Evolutionary conservation across 2,329 filamentous ascomycete species (phyloP), one percentile per base, ranked within the genome.

Genomic region (Esteya vermicola): DNA sequence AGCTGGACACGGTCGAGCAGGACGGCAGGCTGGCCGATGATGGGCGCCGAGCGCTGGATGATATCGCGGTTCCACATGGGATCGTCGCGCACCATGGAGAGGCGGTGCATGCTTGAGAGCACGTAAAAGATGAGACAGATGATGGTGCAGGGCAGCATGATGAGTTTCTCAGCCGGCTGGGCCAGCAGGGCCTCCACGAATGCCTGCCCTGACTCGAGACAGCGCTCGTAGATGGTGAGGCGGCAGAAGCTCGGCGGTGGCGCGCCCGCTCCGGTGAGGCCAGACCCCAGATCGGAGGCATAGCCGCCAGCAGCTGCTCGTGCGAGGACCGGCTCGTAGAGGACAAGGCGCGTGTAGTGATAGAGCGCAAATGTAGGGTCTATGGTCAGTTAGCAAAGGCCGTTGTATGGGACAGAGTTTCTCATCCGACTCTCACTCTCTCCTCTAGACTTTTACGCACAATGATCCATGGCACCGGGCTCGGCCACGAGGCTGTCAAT

Each of bases 1-100:
- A n/a, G n/a, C n/a, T n/a, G n/a, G n/a, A n/a, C n/a, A n/a, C n/a
- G n/a, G n/a, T n/a, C n/a, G n/a, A n/a, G n/a, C n/a, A n/a, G n/a
- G n/a, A n/a, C n/a, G n/a, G n/a, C n/a, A n/a, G n/a, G n/a, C n/a
- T n/a, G n/a, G n/a, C n/a, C 48, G 16, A 51, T 38, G 6, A 56
- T 46, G 10, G 39, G 34, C 6, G 61, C 43, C 20, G 63, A 41
- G 37, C n/a, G n/a, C n/a, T 63, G 57, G 12, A 62, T 34, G 3
- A 47, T 48, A 18, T 43, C 40, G 6, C 51, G 49, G 47, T 61
- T 55, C 60, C 60, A 64, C 0, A 52, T 50, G 3, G 58, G 54
- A n/a, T n/a, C n/a, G 39, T 63, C 59, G 26, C 60, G 55, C 4
- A 45, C 18, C 6, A 42, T 45, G 3, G 39, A 23, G 22, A 49